Evolutionary conservation across 179 eudicot species (phyloP), one percentile per base, ranked within the genome.

Genomic region (Corrigiola litoralis): DNA sequence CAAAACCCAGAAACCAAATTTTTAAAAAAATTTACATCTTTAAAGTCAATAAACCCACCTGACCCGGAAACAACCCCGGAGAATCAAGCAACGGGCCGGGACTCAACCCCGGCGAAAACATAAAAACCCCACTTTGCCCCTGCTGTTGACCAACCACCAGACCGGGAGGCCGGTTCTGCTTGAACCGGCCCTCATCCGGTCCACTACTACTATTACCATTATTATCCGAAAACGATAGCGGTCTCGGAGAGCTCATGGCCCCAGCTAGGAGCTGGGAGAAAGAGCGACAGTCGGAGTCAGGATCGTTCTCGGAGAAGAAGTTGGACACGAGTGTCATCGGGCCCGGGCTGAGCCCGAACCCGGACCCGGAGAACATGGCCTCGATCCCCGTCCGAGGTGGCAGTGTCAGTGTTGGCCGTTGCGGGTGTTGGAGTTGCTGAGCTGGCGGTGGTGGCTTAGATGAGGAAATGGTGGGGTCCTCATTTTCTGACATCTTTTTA

Each of bases 241-340:
- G 71, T 10, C 62, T 28, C 20, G 92, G 94, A 23, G 96, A 85
- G 7, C 78, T 72, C 77, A 85, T 79, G 65, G 87, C 95, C 2
- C 95, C 95, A 38, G 95, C 86, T 20, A 90, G 82, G 1, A 90
- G 84, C 82, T 87, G 92, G 38, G 92, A 90, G 70, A 90, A 90
- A 21, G 92, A 84, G 16, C 89, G 82, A 58, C 72, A 82, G 13
- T 87, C 95, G 5, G 90, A 61, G 11, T 85, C 88, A 11, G 87
- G 81, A 53, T 87, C 95, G 57, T 79, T 78, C n/a, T 84, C 89
- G 25, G 91, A 68, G 75, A 90, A 90, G 75, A 87, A 90, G 63
- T 66, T 81, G 36, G 96, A 89, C 12, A 92, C 91, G 2, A 89
- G 75, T 4, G 98, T 85, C 87, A 92, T 74, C 44, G 98, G 98